Conservation (phyloP, 2,329 filamentous ascomycete genomes). For the Scedosporium dehoogii region DNA sequence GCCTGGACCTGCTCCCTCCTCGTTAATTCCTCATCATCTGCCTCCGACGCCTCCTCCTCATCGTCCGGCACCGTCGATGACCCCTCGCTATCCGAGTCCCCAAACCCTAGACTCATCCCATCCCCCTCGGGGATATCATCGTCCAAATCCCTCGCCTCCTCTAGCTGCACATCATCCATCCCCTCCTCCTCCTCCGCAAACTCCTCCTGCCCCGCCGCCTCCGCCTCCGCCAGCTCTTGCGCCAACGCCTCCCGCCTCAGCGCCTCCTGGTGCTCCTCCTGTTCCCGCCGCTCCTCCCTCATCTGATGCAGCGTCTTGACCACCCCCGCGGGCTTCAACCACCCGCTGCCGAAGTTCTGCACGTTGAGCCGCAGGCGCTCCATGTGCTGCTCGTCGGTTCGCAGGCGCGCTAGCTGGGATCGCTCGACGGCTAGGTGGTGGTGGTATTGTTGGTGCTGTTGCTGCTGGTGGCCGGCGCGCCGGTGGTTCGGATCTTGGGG, state of each 20-base stretch:
- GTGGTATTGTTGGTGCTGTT: constrained; percentile 23
- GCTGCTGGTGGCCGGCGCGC: constrained; percentile 11
- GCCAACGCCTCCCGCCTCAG: constrained; percentile 60
- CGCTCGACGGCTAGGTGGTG: constrained; percentile 38
- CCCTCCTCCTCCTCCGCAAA: constrained; percentile 33
- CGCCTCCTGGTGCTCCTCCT: constrained; percentile 73
- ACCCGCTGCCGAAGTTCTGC: constrained; percentile 75
- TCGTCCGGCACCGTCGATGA: constrained; percentile 25
- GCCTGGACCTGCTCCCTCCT: constrained; percentile 25
- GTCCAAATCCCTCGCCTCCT: constrained; percentile 53
- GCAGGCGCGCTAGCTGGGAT: constrained; percentile 58
- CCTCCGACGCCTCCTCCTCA: constrained; percentile 31
- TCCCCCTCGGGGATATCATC: constrained; percentile 64
- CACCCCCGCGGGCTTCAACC: constrained; percentile 84
- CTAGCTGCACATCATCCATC: constrained; percentile 47
- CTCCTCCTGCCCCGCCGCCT: constrained; percentile 28
- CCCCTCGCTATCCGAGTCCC: constrained; percentile 21
- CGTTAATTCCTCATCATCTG: constrained; percentile 27
- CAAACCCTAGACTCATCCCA: constrained; percentile 26
- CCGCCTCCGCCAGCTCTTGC: constrained; percentile 64
- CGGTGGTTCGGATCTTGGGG: constrained; percentile 19
- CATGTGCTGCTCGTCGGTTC: constrained; percentile 67
- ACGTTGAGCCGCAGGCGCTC: constrained; percentile 71
- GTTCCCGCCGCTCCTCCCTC: constrained; percentile 80
- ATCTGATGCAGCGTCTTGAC: constrained; percentile 83